phyloP scores from a whole-genome alignment of 129 eudicot genomes.

The Smallanthus sonchifolius region DNA sequence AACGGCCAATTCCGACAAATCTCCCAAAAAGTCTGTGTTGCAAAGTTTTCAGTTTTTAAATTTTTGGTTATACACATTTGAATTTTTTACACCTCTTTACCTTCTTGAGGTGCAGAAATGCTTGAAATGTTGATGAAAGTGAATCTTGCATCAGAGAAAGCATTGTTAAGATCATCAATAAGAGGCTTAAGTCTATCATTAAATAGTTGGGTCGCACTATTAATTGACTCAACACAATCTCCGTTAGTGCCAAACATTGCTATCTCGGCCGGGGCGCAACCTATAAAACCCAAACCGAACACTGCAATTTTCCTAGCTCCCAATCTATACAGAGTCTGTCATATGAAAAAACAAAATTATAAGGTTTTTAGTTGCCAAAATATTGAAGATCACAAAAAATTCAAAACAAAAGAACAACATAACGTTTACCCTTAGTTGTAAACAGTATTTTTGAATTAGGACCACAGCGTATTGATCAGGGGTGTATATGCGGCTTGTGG shows the following conservation, averaged over 20 bases:
- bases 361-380: not conserved
- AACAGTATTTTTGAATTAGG: conserved; percentile 22
- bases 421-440: conserved; percentile 36
- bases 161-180: conserved; percentile 29
- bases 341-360: not conserved
- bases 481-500: conserved; percentile 6
- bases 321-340: conserved; percentile 31
- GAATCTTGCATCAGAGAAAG: conserved; percentile 28
- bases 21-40: no score
- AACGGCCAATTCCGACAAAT: no score
- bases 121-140: conserved; percentile 22
- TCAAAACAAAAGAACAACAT: not conserved
- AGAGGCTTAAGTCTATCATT: conserved; percentile 38
- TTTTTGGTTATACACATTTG: no score
- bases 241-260: conserved; percentile 6
- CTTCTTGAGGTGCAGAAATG: conserved; percentile 24
- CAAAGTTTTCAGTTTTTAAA: no score
- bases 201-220: conserved; percentile 26
- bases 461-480: conserved; percentile 26
- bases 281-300: conserved; percentile 32
- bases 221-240: conserved; percentile 27
- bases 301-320: conserved; percentile 52
- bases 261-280: conserved; percentile 41
- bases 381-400: not conserved
- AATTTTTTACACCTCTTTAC: no score